Percentiles rank a stretch among this genome's conserved stretches.
Evolutionary conservation across 2,329 filamentous ascomycete genomes (phyloP).

Genomic region (Xylaria polymorpha): DNA sequence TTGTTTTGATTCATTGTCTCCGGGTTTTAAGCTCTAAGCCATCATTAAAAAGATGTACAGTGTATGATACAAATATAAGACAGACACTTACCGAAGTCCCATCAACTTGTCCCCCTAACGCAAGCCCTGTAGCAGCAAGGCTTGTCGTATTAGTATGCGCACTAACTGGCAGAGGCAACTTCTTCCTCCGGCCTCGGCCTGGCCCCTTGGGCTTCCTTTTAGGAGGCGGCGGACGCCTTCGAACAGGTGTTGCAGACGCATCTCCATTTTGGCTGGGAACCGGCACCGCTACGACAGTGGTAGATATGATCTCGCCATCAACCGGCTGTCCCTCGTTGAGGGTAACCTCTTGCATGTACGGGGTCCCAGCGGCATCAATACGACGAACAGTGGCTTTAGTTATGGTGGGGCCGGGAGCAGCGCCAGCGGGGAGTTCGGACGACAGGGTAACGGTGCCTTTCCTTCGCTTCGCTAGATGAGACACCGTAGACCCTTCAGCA

Average conservation of each 20-base stretch:
- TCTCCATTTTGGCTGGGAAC: conserved; percentile 65
- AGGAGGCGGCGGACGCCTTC: conserved; percentile 77
- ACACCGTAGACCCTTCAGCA: conserved; percentile 63
- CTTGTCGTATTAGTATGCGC: conserved; percentile 51
- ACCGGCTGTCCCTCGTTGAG: conserved; percentile 82
- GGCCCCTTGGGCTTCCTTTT: conserved; percentile 85
- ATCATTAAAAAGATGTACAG: conserved; percentile 37
- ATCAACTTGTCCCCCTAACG: conserved; percentile 55
- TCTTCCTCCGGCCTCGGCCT: conserved; percentile 83
- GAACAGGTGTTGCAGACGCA: conserved; percentile 59
- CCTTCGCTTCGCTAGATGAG: conserved; percentile 70
- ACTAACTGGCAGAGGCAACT: conserved; percentile 57
- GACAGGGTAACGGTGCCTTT: conserved; percentile 70
- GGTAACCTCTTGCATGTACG: conserved; percentile 85
- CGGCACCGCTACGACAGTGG: conserved; percentile 66
- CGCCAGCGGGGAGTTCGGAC: conserved; percentile 61
- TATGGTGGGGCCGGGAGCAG: conserved; percentile 66
- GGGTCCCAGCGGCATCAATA: conserved; percentile 81
- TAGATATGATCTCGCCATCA: conserved; percentile 82
- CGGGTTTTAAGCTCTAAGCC: conserved; percentile 55
- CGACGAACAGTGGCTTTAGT: conserved; percentile 84
- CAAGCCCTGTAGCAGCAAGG: conserved; percentile 53
- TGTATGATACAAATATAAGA: neutral
- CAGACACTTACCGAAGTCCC: conserved; percentile 56
- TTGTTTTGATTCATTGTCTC: conserved; percentile 58